Base-by-base conservation (phyloP, 1,139 yeast species). In the Hemisphaericaspora subhashii region DNA sequence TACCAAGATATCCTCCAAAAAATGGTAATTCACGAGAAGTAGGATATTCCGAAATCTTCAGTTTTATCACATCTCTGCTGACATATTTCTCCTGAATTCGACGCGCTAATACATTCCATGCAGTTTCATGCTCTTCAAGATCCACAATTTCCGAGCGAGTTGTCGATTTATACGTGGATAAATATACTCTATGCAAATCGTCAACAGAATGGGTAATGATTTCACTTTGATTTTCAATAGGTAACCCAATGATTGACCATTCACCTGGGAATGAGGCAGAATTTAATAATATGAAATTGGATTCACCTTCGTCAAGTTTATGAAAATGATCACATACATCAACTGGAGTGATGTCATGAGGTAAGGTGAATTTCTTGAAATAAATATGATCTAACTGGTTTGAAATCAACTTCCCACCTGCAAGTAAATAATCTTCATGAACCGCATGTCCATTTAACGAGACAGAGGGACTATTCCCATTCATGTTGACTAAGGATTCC, bases 1-100 rank as follows among this genome's bases (percentile, higher is more conserved):
- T 68, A 1, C 99, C 99, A 45, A 89, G 66, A 25, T 85, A 72
- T 0, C 99, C 99, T 16, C 98, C 98, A 43, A 81, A 68, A 55
- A 94, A 94, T 1, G 96, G 95, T 31, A 85, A 64, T 1, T 60
- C 46, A 58, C 72, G 45, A 5, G n/a, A n/a, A n/a, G 33, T 33
- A 31, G 48, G 52, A 13, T 45, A 35, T 6, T 43, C 31, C 1
- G 38, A 33, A 4, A 52, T 37, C 20, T 47, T 47, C n/a, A 40
- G 31, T 8, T 49, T 39, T 13, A 64, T 53, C 2, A 34, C 31
- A 8, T 46, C 46, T 40, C 64, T 48, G 3, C 64, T 48, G 15
- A 58, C 47, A 42, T 54, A 62, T 2, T 42, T 38, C 2, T 49
- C 44, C 22, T 54, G 47, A 50, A 64, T 58, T 33, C 42, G 47